These are phyloP conservation scores for Pseudocohnilembus persalinus DNA, from an alignment of 169 alveolate species.

Conservation along the genomic window DNA sequence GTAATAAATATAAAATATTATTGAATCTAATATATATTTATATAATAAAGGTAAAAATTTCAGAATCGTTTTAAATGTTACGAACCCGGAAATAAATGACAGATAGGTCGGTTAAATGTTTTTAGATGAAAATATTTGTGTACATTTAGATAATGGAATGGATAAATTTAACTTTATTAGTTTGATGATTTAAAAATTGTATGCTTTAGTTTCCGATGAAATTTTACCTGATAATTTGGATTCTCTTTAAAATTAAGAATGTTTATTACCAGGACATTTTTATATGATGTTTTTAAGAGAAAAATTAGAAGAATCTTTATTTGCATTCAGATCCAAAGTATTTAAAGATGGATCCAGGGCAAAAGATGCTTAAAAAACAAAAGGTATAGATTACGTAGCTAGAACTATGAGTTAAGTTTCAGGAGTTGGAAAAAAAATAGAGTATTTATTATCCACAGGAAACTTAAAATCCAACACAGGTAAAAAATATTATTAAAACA, in stretches of 20 bases:
- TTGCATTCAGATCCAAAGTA: slow-evolving; percentile 74
- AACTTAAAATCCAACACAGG: slow-evolving; percentile 75
- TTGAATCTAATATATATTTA: too few species aligned
- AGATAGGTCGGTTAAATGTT: slow-evolving; percentile 94
- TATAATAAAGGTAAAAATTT: not conserved
- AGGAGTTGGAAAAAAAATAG: slow-evolving; percentile 86
- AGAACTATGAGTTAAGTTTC: slow-evolving; percentile 67
- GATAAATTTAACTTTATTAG: slow-evolving; percentile 94
- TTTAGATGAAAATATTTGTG: slow-evolving; percentile 92
- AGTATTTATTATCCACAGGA: slow-evolving; percentile 97
- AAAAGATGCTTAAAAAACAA: slow-evolving; percentile 65
- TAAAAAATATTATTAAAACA: not conserved
- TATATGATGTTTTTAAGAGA: slow-evolving; percentile 78
- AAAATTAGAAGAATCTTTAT: slow-evolving; percentile 77
- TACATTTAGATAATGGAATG: slow-evolving; percentile 90
- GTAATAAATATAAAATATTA: not conserved
- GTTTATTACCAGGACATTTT: slow-evolving; percentile 83
- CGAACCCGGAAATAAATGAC: slow-evolving; percentile 87
- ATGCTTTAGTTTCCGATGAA: slow-evolving; percentile 90
- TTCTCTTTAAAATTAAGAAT: slow-evolving; percentile 79
- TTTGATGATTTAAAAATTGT: slow-evolving; percentile 95
- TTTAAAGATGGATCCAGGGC: slow-evolving; percentile 61
- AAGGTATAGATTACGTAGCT: slow-evolving; percentile 61
- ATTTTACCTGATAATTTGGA: slow-evolving; percentile 84
- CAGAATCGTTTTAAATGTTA: slow-evolving; percentile 35